Conservation (phyloP, 2,329 filamentous ascomycete genomes). For the Aspergillus pseudoglaucus region DNA sequence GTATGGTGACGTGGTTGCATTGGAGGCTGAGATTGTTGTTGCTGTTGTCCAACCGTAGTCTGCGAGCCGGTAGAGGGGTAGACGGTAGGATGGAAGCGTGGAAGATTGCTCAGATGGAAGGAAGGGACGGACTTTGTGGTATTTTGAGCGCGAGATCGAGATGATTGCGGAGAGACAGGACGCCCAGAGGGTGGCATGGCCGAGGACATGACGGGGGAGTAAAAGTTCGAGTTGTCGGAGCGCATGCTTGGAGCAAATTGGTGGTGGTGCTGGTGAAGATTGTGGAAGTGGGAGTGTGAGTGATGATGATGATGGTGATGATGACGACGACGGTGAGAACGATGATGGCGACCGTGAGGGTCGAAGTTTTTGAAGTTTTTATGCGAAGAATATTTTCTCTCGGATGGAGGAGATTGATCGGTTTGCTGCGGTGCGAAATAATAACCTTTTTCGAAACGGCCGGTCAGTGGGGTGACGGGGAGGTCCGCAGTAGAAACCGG, state of each 20-base stretch:
- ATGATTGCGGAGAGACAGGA: conserved; percentile 30
- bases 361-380: conserved; percentile 6
- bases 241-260: conserved; percentile 21
- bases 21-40: conserved; percentile 28
- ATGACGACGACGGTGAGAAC: conserved; percentile 1
- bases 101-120: conserved; percentile 36
- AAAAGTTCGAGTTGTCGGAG: conserved; percentile 26
- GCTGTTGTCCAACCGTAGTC: conserved; percentile 5
- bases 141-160: conserved; percentile 23
- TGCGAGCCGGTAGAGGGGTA: conserved; percentile 30
- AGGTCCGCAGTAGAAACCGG: conserved; percentile 17
- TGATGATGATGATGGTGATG: neutral
- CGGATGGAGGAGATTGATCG: neutral
- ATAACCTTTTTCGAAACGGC: conserved; percentile 30
- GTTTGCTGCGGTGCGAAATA: conserved; percentile 27
- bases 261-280: neutral
- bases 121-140: conserved; percentile 29
- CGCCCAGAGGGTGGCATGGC: conserved; percentile 28
- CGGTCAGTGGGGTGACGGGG: conserved; percentile 33
- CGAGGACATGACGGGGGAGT: conserved; percentile 24
- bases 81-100: conserved; percentile 42
- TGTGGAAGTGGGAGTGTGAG: neutral
- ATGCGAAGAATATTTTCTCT: neutral
- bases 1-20: conserved; percentile 26
- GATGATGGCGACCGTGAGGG: conserved; percentile 9